phyloP scores from a whole-genome alignment of 371 early-diverging fungal species.

The Circinella umbellata region DNA sequence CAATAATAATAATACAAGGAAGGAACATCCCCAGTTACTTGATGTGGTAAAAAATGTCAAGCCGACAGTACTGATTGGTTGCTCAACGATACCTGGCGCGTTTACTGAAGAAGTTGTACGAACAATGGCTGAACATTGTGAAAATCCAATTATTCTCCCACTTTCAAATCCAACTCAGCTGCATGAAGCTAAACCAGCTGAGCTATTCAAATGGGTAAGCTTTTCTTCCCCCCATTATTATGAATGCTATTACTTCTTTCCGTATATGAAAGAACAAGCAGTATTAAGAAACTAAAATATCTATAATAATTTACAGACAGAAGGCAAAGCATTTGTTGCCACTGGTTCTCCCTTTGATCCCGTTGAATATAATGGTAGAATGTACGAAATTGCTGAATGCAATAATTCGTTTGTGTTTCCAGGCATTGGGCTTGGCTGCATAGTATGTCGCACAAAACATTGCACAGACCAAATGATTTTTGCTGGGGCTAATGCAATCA shows the following conservation, averaged over 20 bases:
- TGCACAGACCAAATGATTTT: constrained; percentile 27
- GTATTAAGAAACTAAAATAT: background rate
- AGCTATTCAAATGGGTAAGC: constrained; percentile 22
- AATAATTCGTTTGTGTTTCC: constrained; percentile 39
- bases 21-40: constrained; percentile 9
- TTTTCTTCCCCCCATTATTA: too few relatives aligned
- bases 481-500: constrained; percentile 22
- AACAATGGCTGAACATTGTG: constrained; percentile 28
- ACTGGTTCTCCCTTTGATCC: constrained; percentile 40
- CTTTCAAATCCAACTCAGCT: constrained; percentile 37
- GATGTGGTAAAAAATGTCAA: constrained; percentile 34
- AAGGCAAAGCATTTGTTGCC: constrained; percentile 32
- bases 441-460: constrained; percentile 17
- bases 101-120: constrained; percentile 32
- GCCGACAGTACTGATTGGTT: constrained; percentile 38
- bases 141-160: constrained; percentile 35
- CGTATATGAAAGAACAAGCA: too few relatives aligned
- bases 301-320: constrained; percentile 12
- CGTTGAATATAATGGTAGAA: constrained; percentile 24
- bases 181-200: constrained; percentile 22
- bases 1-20: too few relatives aligned
- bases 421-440: constrained; percentile 39
- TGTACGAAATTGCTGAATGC: constrained; percentile 26
- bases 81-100: constrained; percentile 30
- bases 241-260: too few relatives aligned